These are phyloP conservation scores for Verticillium zaregamsianum DNA, from an alignment of 2,329 filamentous ascomycete genomes.

Conservation along the genomic window DNA sequence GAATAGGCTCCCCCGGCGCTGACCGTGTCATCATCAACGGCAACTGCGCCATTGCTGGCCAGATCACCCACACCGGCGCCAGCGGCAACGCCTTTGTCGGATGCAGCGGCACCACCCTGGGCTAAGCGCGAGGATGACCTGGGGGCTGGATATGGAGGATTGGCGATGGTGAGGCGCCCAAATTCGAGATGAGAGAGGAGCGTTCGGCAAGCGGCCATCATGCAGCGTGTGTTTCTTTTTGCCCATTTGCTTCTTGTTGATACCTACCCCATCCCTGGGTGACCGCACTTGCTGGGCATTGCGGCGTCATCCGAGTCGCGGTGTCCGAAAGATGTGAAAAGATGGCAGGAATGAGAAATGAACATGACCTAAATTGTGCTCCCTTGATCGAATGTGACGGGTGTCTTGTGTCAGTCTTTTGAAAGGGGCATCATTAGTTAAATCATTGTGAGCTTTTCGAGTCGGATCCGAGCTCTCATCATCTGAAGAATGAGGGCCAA, in stretches of 20 bases:
- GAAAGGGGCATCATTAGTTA: too few relatives aligned
- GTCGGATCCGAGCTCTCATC: too few relatives aligned
- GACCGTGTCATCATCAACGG: constrained; percentile 61
- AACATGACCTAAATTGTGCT: not conserved
- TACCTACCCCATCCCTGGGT: not conserved
- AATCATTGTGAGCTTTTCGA: too few relatives aligned
- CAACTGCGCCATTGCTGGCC: constrained; percentile 52
- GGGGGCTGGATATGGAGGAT: not conserved
- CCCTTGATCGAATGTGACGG: too few relatives aligned
- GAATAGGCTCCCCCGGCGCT: constrained; percentile 56
- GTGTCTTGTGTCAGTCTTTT: too few relatives aligned
- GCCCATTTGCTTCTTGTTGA: not conserved
- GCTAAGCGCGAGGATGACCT: not conserved
- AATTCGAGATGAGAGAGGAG: not conserved
- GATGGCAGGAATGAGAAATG: not conserved
- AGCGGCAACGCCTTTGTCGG: constrained; percentile 64
- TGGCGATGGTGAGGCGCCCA: not conserved
- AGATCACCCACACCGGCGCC: constrained; percentile 70
- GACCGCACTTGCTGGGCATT: not conserved
- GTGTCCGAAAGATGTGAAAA: not conserved
- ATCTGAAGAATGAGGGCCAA: too few relatives aligned
- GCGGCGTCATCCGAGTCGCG: not conserved
- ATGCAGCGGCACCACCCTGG: constrained; percentile 32
- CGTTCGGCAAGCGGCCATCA: not conserved
- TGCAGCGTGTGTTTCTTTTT: not conserved